A percentile compares a stretch with the other conserved stretches of the same genome.
phyloP scores from a whole-genome alignment of 768 basidiomycete genomes.

The Lyophyllum atratum region DNA sequence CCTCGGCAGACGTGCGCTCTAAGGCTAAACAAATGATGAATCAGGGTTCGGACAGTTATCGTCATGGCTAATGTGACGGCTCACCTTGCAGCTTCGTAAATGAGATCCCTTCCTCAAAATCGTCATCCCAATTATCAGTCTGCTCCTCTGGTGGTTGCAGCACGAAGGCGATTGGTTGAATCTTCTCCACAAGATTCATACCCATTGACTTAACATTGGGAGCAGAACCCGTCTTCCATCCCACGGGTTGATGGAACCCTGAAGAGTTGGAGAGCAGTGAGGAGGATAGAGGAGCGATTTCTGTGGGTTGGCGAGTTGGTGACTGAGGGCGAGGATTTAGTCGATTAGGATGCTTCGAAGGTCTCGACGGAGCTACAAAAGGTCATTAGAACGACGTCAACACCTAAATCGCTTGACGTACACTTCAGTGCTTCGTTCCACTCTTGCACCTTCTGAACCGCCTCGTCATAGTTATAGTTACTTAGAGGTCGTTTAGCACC shows the following conservation, averaged over 20 bases:
- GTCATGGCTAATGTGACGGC: background rate
- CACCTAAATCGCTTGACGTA: slow-evolving; percentile 32
- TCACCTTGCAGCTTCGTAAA: slow-evolving; percentile 78
- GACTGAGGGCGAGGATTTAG: slow-evolving; percentile 43
- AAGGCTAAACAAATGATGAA: slow-evolving; percentile 43
- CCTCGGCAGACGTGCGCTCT: slow-evolving; percentile 59
- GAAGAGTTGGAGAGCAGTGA: slow-evolving; percentile 31
- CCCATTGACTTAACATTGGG: slow-evolving; percentile 35
- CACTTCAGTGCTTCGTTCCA: slow-evolving; percentile 98
- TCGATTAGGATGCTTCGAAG: slow-evolving; percentile 66
- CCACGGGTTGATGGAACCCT: slow-evolving; percentile 28
- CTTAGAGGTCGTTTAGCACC: slow-evolving; percentile 51
- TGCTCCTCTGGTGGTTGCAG: slow-evolving; percentile 81
- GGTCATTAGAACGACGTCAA: slow-evolving; percentile 4
- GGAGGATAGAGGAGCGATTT: slow-evolving; percentile 28
- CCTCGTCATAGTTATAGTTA: slow-evolving; percentile 92
- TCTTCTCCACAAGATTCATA: slow-evolving; percentile 50
- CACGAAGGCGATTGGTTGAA: slow-evolving; percentile 64
- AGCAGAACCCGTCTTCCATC: slow-evolving; percentile 35
- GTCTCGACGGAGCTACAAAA: slow-evolving; percentile 65
- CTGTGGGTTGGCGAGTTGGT: slow-evolving; percentile 45
- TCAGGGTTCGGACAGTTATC: background rate
- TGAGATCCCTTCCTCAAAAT: slow-evolving; percentile 94
- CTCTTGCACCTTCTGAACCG: slow-evolving; percentile 92
- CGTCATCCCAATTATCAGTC: slow-evolving; percentile 97